These are phyloP conservation scores for Tylopilus balloui DNA, from an alignment of 768 basidiomycete species.

Conservation along the genomic window DNA sequence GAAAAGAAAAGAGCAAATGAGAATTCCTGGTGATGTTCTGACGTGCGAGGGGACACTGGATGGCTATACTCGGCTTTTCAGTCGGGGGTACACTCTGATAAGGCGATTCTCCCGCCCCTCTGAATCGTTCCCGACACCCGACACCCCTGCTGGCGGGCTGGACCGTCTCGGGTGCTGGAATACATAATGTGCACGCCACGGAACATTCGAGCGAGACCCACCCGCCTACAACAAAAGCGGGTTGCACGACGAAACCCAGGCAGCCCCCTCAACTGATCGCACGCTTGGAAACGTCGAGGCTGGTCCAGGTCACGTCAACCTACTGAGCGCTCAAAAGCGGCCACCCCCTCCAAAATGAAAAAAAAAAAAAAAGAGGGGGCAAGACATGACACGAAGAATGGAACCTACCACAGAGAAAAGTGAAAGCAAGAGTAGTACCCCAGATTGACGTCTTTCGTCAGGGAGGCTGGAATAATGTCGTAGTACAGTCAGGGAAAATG, in stretches of 20 bases:
- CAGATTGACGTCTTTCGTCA: constrained; percentile 14
- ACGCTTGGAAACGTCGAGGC: constrained; percentile 7
- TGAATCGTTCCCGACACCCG: no score
- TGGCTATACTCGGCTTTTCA: constrained; percentile 19
- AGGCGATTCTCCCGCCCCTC: constrained; percentile 12
- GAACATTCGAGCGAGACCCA: not conserved
- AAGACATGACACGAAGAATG: constrained; percentile 13
- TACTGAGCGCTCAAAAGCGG: no score
- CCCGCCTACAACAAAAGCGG: constrained; percentile 18
- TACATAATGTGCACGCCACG: constrained; percentile 15
- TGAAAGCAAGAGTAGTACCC: constrained; percentile 11
- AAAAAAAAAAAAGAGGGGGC: constrained; percentile 4
- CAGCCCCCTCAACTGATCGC: constrained; percentile 13
- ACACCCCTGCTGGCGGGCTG: not conserved
- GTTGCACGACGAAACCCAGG: constrained; percentile 16
- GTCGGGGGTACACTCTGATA: constrained; percentile 17
- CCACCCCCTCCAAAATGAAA: no score
- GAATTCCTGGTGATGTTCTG: constrained; percentile 16
- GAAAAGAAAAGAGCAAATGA: constrained; percentile 10
- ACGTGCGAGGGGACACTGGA: constrained; percentile 16
- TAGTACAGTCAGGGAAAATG: not conserved
- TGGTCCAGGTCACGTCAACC: constrained; percentile 1
- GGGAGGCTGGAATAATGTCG: no score
- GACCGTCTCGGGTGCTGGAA: not conserved
- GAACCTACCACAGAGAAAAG: constrained; percentile 9